Evolutionary conservation across 1,139 yeast species (phyloP).

Genomic region (Zygotorulaspora mrakii): DNA sequence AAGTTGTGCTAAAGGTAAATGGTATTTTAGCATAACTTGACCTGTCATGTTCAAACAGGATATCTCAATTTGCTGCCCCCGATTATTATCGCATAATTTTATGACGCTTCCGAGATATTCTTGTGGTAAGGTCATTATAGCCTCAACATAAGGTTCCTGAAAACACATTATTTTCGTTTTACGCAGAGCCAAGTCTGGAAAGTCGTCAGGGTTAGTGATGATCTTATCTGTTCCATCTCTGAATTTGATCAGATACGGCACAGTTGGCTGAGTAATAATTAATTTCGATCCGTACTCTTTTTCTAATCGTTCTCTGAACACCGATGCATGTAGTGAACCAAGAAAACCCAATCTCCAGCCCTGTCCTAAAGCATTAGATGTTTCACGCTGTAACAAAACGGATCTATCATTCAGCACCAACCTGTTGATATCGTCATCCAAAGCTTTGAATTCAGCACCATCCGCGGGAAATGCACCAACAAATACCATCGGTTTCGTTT

Average conservation of each 20-base stretch:
- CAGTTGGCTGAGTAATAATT: slow-evolving; percentile 93
- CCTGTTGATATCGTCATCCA: slow-evolving; percentile 88
- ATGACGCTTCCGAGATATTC: slow-evolving; percentile 87
- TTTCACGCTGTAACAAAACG: slow-evolving; percentile 82
- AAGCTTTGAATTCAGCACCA: slow-evolving; percentile 80
- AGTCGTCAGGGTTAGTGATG: slow-evolving; percentile 87
- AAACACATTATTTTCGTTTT: slow-evolving; percentile 50
- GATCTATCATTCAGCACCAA: slow-evolving; percentile 88
- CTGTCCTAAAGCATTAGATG: slow-evolving; percentile 91
- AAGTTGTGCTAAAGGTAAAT: slow-evolving; percentile 79
- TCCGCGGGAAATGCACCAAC: slow-evolving; percentile 98
- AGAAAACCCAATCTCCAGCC: slow-evolving; percentile 97
- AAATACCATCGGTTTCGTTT: slow-evolving; percentile 96
- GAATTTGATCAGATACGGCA: slow-evolving; percentile 75
- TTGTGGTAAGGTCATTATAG: slow-evolving; percentile 84
- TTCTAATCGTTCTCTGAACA: slow-evolving; percentile 84
- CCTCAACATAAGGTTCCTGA: slow-evolving; percentile 88
- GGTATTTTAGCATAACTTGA: slow-evolving; percentile 75
- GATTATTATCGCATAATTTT: slow-evolving; percentile 73
- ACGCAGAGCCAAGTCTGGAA: slow-evolving; percentile 57
- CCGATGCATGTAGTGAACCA: slow-evolving; percentile 93
- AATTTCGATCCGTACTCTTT: slow-evolving; percentile 91
- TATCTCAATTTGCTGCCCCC: slow-evolving; percentile 80
- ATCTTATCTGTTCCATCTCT: slow-evolving; percentile 60
- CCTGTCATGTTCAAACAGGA: slow-evolving; percentile 69